phyloP scores from a whole-genome alignment of 805 yeast genomes.

The Kuraishia borneana region DNA sequence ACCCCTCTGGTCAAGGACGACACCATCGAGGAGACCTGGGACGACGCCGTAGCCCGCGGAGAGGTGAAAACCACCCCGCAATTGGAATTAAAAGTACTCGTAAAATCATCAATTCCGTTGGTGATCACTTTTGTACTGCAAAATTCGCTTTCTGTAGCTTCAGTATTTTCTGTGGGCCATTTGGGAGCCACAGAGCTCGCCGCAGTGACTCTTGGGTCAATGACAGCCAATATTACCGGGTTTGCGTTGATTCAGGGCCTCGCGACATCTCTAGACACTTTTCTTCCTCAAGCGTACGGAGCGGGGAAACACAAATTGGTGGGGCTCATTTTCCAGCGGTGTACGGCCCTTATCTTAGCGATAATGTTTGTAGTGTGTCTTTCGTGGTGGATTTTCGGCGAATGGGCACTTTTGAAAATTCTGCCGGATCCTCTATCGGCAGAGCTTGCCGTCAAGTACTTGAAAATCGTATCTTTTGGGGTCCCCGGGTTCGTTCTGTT shows the following conservation, averaged over 20 bases:
- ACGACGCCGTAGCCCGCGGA: conserved; percentile 3
- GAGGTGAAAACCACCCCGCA: conserved; percentile 3
- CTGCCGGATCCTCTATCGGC: conserved; percentile 39
- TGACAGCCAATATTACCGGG: conserved; percentile 45
- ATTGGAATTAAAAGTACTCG: conserved; percentile 15
- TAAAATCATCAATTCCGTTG: conserved; percentile 34
- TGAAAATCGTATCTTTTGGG: conserved; percentile 35
- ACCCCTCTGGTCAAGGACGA: conserved; percentile 7
- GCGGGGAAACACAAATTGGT: conserved; percentile 37
- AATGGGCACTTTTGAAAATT: conserved; percentile 25
- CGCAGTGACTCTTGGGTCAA: conserved; percentile 46
- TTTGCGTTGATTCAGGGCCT: conserved; percentile 48
- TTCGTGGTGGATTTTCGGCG: conserved; percentile 47
- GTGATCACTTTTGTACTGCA: conserved; percentile 43
- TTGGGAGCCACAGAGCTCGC: conserved; percentile 47
- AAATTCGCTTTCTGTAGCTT: conserved; percentile 62
- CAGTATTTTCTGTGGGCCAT: conserved; percentile 63
- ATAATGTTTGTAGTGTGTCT: conserved; percentile 42
- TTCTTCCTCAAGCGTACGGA: conserved; percentile 53
- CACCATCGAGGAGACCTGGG: conserved; percentile 13
- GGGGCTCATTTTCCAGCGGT: conserved; percentile 38
- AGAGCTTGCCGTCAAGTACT: conserved; percentile 33
- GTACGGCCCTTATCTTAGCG: conserved; percentile 31
- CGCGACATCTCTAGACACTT: conserved; percentile 45
- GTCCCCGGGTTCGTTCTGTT: conserved; percentile 46